Base-by-base conservation (phyloP, 1,139 yeast genomes). In the Trichomonascaceae sp. region DNA sequence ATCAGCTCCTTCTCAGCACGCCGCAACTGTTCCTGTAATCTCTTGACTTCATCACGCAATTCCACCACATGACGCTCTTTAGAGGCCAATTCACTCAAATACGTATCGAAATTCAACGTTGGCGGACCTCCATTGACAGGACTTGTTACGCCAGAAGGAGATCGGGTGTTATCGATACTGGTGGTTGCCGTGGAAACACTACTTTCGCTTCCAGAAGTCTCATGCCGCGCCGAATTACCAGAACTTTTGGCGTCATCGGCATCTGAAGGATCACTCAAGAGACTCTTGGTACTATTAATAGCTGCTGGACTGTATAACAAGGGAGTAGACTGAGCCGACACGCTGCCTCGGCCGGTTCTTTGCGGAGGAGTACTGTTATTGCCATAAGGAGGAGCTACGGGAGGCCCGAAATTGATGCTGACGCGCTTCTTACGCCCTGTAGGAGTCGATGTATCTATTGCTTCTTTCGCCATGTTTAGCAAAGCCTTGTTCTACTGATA, bases 41-140 rank as follows among this genome's bases (percentile, higher is more conserved):
- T 58, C 53, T 63, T 59, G 48, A 69, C 58, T 55, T 70, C 72
- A 54, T 68, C 71, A 17, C 63, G 56, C 38, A 70, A 64, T 55
- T 70, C 73, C 18, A 67, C 67, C 15, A 70, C 73, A 19, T 66
- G 61, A 3, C 73, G 65, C 54, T 70, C 73, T 49, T 68, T 66
- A 45, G 68, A 63, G 3, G 74, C 74, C 49, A 70, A 62, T 54
- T 66, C 63, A 27, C 71, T 67, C 50, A 69, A 53, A 53, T 57
- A 63, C 13, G 43, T 49, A 44, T 61, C 64, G 46, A 55, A 55
- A 36, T 15, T 36, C 41, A 36, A 13, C 17, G 17, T 17, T 13
- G 41, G 17, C 3, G 41, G 41, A 15, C 41, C 41, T 13, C 41
- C 41, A 36, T 36, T 36, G 41, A 36, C 41, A 9, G 41, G 41